These are phyloP conservation scores for Arthonia radiata DNA, from an alignment of 495 filamentous ascomycete genomes.

Conservation along the genomic window DNA sequence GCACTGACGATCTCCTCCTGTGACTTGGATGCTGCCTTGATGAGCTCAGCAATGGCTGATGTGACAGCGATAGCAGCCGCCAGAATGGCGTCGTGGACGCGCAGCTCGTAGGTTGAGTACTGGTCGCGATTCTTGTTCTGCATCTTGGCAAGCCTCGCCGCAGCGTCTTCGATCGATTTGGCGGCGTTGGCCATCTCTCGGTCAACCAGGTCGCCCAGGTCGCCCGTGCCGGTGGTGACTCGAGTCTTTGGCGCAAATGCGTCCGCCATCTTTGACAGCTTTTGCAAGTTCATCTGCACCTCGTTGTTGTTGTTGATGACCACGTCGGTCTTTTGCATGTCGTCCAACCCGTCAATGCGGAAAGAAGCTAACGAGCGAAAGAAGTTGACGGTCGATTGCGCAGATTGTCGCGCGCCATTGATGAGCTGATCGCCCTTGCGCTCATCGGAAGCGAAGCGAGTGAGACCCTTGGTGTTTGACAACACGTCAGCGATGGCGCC, in stretches of 20 bases:
- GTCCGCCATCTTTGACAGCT: conserved; percentile 76
- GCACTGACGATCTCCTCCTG: conserved; percentile 97
- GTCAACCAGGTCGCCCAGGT: conserved; percentile 84
- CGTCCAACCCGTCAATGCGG: conserved; percentile 68
- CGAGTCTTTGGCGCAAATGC: conserved; percentile 69
- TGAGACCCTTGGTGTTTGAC: conserved; percentile 87
- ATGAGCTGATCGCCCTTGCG: conserved; percentile 71
- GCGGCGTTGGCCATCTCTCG: conserved; percentile 81
- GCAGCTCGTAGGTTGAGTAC: conserved; percentile 89
- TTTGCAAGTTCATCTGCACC: conserved; percentile 73
- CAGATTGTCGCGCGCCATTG: conserved; percentile 58
- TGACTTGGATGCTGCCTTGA: conserved; percentile 82
- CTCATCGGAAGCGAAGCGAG: conserved; percentile 81
- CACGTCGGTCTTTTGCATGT: conserved; percentile 73
- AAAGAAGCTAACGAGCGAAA: conserved; percentile 89
- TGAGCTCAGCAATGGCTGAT: conserved; percentile 83
- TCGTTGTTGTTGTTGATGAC: conserved; percentile 93
- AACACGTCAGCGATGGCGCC: conserved; percentile 83
- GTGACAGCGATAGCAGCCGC: conserved; percentile 89
- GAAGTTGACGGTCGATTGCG: conserved; percentile 75
- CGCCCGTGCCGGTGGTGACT: conserved; percentile 47
- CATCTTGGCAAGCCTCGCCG: conserved; percentile 65
- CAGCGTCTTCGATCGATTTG: conserved; percentile 79
- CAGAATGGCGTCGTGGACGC: conserved; percentile 81
- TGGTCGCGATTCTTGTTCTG: conserved; percentile 82